These are phyloP conservation scores for Lepiota subincarnata DNA, from an alignment of 768 basidiomycete species.

Conservation along the genomic window DNA sequence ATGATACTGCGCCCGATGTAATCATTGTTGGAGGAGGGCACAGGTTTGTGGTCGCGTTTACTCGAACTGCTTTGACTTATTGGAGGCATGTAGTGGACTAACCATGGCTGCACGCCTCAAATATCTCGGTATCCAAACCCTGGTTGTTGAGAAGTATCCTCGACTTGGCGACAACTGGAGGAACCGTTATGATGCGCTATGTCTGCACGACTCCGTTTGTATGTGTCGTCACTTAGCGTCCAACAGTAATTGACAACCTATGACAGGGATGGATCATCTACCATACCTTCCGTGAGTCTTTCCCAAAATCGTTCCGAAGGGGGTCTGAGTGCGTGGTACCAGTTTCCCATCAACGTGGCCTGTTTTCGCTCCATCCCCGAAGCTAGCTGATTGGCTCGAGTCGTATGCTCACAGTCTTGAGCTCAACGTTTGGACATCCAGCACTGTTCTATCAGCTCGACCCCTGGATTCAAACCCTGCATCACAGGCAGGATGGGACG, in stretches of 20 bases:
- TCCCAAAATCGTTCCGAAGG: background rate
- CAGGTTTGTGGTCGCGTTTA: no score
- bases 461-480: slow-evolving; percentile 28
- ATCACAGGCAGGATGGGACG: slow-evolving; percentile 14
- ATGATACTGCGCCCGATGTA: slow-evolving; percentile 45
- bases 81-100: slow-evolving; percentile 24
- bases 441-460: background rate
- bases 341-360: slow-evolving; percentile 62
- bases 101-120: slow-evolving; percentile 54
- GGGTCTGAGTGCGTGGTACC: background rate
- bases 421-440: slow-evolving; percentile 11
- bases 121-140: slow-evolving; percentile 38
- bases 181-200: slow-evolving; percentile 54
- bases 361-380: slow-evolving; percentile 44
- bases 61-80: no score
- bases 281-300: slow-evolving; percentile 47
- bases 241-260: background rate
- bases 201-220: slow-evolving; percentile 51
- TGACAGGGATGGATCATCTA: slow-evolving; percentile 47
- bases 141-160: slow-evolving; percentile 53
- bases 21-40: slow-evolving; percentile 50
- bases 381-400: slow-evolving; percentile 28
- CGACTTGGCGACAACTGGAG: slow-evolving; percentile 58
- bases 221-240: slow-evolving; percentile 14
- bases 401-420: slow-evolving; percentile 8